Evolutionary conservation across 352 stramenopile species (phyloP), one percentile per base, ranked within the genome.

Genomic region (Phytophthora capsici): DNA sequence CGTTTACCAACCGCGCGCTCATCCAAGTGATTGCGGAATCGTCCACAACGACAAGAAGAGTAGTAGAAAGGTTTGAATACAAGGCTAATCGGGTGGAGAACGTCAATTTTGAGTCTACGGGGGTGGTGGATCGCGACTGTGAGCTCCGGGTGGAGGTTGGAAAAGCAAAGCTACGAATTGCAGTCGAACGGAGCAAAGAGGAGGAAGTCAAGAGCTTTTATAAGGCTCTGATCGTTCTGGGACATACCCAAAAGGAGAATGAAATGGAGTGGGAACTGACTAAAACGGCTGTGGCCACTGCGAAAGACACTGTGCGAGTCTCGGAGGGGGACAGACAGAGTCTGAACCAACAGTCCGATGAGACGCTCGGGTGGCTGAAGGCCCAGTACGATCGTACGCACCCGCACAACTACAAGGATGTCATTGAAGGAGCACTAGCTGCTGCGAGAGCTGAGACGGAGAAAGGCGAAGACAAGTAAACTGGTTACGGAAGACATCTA

Each of bases 1-100:
- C 73, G 20, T 88, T 88, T 57, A 86, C 80, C 12, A 78, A 84
- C 57, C 72, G 82, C 45, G 79, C 79, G 40, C 47, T 88, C 40
- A 40, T 88, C 17, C 58, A 57, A 34, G 50, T 76, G 41, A 49
- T 63, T n/a, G 77, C 77, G 16, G 66, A 74, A 47, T 75, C 45
- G 40, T 78, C 74, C 22, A 79, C 63, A 2, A 75, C 67, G 12
- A 75, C 69, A 3, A 50, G 47, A 2, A 74, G 69, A 44, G n/a
- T 71, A 26, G 70, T 84, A 13, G 58, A 63, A 40, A 62, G 75
- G 12, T 72, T 71, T 43, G 69, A 80, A 20, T 84, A 75, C 63
- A 78, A 72, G 40, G 38, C 0, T 19, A 32, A 72, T 22, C 37
- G 22, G 20, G 45, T 84, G 28, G 23, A 64, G 17, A 5, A 72